A percentile compares a stretch with the other conserved stretches of the same genome.
These are phyloP conservation scores for Suhomyces sp. DNA, from an alignment of 805 yeast species.

Conservation along the genomic window DNA sequence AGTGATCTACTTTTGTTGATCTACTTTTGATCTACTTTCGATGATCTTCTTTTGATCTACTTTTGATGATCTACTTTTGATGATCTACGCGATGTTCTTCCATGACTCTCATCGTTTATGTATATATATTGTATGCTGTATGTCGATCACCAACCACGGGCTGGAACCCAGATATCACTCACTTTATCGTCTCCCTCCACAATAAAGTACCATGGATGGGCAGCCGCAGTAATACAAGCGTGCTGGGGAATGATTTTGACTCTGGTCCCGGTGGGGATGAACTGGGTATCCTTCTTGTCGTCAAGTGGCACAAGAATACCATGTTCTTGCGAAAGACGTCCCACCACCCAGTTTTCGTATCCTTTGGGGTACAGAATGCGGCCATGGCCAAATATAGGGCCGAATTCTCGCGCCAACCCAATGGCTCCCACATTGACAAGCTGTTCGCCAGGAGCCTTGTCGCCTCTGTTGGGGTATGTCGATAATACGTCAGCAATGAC, in stretches of 20 bases:
- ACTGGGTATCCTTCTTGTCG: conserved; percentile 21
- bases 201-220: conserved; percentile 56
- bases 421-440: conserved; percentile 72
- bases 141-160: conserved; percentile 45
- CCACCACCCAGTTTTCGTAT: conserved; percentile 60
- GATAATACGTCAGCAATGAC: conserved; percentile 36
- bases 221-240: conserved; percentile 66
- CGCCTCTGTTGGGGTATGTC: conserved; percentile 54
- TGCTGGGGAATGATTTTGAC: conserved; percentile 66
- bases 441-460: conserved; percentile 53
- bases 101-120: too few relatives aligned
- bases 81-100: too few relatives aligned
- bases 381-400: conserved; percentile 63
- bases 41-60: too few relatives aligned
- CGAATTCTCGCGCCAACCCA: conserved; percentile 62
- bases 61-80: too few relatives aligned
- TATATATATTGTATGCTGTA: neutral
- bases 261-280: conserved; percentile 54
- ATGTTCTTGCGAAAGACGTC: conserved; percentile 74
- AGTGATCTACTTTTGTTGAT: too few relatives aligned
- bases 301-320: conserved; percentile 60
- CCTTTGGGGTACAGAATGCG: conserved; percentile 36
- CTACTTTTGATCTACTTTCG: too few relatives aligned
- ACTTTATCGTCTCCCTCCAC: conserved; percentile 48
- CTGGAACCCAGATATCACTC: conserved; percentile 64